These are phyloP conservation scores for Botryotinia convoluta DNA, from an alignment of 2,329 filamentous ascomycete species.

Conservation along the genomic window DNA sequence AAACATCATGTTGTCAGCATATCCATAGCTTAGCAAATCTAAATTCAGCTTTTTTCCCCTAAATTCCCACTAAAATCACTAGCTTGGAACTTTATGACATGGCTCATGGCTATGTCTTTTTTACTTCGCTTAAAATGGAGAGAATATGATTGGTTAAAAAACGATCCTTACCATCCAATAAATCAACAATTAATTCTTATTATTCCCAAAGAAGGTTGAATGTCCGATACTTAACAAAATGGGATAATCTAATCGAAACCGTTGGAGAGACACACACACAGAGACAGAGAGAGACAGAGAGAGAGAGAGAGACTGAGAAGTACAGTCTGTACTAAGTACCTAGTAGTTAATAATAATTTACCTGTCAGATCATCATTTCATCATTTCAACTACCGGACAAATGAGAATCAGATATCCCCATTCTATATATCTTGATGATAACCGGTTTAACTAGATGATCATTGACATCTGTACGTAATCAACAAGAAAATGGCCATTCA, in stretches of 20 bases:
- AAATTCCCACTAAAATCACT: neutral
- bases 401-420: neutral
- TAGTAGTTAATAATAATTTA: neutral
- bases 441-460: neutral
- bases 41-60: neutral
- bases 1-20: neutral
- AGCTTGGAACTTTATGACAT: neutral
- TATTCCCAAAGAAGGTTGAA: conserved; percentile 1
- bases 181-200: neutral
- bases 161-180: neutral
- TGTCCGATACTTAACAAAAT: neutral
- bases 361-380: neutral
- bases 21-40: neutral
- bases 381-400: conserved; percentile 9
- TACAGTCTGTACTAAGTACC: neutral
- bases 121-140: neutral
- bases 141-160: neutral
- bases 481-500: neutral
- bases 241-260: neutral
- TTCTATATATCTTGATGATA: neutral
- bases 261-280: neutral
- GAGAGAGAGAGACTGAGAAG: neutral
- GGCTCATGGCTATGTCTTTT: neutral
- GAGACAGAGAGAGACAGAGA: no score
- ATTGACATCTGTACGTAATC: neutral